These are phyloP conservation scores for Phlegmacium glaucopus DNA, from an alignment of 768 basidiomycete genomes.

Conservation along the genomic window DNA sequence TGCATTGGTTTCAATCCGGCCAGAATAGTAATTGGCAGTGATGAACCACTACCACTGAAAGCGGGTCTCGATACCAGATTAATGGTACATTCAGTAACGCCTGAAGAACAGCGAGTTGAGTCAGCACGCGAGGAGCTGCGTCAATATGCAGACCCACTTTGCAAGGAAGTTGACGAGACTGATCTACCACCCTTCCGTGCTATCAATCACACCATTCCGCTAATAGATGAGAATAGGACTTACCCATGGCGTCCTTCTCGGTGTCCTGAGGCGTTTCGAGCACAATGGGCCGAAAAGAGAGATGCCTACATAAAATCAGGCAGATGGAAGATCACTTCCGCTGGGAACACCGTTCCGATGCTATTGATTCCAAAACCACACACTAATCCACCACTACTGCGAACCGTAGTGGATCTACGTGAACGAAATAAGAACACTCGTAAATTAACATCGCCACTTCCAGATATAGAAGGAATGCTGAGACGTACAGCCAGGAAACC, in stretches of 20 bases:
- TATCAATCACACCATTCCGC: slow-evolving; percentile 39
- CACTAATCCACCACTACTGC: slow-evolving; percentile 17
- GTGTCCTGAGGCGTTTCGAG: slow-evolving; percentile 35
- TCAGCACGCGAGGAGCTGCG: no score
- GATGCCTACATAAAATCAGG: slow-evolving; percentile 25
- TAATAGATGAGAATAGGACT: slow-evolving; percentile 30
- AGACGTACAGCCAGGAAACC: slow-evolving; percentile 23
- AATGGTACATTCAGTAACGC: no score
- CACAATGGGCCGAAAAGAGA: slow-evolving; percentile 27
- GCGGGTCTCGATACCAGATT: no score
- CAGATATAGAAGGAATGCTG: slow-evolving; percentile 37
- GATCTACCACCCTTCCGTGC: slow-evolving; percentile 32
- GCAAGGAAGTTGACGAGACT: slow-evolving; percentile 20
- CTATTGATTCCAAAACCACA: slow-evolving; percentile 25
- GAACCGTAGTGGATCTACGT: slow-evolving; percentile 33
- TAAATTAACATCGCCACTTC: slow-evolving; percentile 34
- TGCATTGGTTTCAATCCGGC: slow-evolving; percentile 25
- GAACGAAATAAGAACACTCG: slow-evolving; percentile 36
- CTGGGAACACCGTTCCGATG: slow-evolving; percentile 35
- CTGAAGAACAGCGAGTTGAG: slow-evolving; percentile 27
- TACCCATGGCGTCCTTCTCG: slow-evolving; percentile 31
- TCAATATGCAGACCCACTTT: slow-evolving; percentile 14
- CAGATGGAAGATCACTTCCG: slow-evolving; percentile 28
- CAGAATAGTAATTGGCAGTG: slow-evolving; percentile 22
- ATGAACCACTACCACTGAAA: no score